Percentiles rank a stretch among this genome's conserved stretches.
Evolutionary conservation across 495 filamentous ascomycete species (phyloP).

Genomic region (Xylaria grammica): DNA sequence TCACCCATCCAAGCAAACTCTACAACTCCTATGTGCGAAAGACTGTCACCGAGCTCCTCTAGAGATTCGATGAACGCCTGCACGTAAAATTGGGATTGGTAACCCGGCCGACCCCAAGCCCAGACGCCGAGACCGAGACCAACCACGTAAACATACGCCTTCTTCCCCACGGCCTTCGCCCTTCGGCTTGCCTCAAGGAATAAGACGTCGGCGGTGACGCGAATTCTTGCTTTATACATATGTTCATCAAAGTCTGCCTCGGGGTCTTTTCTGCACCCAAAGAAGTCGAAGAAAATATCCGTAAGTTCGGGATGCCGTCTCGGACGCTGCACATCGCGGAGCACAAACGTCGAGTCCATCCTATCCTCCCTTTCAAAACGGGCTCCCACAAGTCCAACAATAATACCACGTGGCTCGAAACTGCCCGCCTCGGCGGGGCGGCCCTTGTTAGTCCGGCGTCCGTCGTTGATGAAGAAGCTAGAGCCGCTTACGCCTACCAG

Average conservation of each 20-base stretch:
- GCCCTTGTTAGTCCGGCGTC: constrained; percentile 25
- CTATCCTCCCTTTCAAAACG: constrained; percentile 32
- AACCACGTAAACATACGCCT: constrained; percentile 44
- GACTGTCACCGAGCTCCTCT: background rate
- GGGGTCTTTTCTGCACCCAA: constrained; percentile 2
- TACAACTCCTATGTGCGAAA: constrained; percentile 24
- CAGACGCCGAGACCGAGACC: constrained; percentile 47
- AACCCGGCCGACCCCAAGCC: background rate
- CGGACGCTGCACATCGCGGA: background rate
- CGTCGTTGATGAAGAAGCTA: constrained; percentile 37
- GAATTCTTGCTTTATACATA: constrained; percentile 38
- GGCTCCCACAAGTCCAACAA: constrained; percentile 35
- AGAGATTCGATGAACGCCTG: constrained; percentile 29
- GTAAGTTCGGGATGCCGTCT: constrained; percentile 29
- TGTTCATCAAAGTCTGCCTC: constrained; percentile 17
- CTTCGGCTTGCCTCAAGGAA: constrained; percentile 38
- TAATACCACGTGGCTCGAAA: constrained; percentile 34
- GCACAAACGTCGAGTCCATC: constrained; percentile 31
- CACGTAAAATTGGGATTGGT: constrained; percentile 31
- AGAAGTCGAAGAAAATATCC: constrained; percentile 28
- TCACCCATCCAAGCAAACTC: constrained; percentile 27
- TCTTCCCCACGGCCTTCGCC: constrained; percentile 28
- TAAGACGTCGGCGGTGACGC: constrained; percentile 34
- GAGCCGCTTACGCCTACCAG: constrained; percentile 35
- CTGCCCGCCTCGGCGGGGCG: background rate